phyloP scores from a whole-genome alignment of 2,329 filamentous ascomycete genomes.

The Botrytis elliptica region DNA sequence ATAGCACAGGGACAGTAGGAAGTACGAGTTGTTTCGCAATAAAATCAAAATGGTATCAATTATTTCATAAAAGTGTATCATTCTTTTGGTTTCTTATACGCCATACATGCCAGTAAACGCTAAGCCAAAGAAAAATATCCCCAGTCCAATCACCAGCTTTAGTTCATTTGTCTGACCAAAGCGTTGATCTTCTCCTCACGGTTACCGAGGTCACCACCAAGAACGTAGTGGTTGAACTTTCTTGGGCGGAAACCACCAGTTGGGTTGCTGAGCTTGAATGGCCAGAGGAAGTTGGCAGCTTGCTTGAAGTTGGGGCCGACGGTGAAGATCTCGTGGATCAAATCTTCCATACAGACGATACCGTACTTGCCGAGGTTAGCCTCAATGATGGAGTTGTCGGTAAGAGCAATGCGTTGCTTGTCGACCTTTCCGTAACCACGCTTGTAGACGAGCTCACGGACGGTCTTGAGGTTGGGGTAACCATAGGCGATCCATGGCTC shows the following conservation, averaged over 20 bases:
- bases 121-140: slow-evolving; percentile 27
- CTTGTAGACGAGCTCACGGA: slow-evolving; percentile 99
- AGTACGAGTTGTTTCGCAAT: neutral
- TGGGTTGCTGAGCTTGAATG: slow-evolving; percentile 99
- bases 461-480: slow-evolving; percentile 98
- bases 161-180: slow-evolving; percentile 28
- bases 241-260: slow-evolving; percentile 91
- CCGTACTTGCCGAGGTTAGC: slow-evolving; percentile 95
- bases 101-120: slow-evolving; percentile 29
- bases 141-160: slow-evolving; percentile 19
- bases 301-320: slow-evolving; percentile 99
- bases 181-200: slow-evolving; percentile 69
- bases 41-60: slow-evolving; percentile 20
- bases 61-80: slow-evolving; percentile 18
- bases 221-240: slow-evolving; percentile 63
- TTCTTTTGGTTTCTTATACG: slow-evolving; percentile 32
- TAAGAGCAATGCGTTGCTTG: slow-evolving; percentile 95
- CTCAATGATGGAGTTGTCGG: slow-evolving; percentile 98
- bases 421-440: slow-evolving; percentile 98
- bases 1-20: neutral
- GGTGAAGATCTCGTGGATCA: slow-evolving; percentile 98
- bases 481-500: slow-evolving; percentile 99
- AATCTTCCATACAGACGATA: slow-evolving; percentile 98
- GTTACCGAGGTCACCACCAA: slow-evolving; percentile 96
- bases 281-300: slow-evolving; percentile 98